Base-by-base conservation (phyloP, 1,284 basidiomycete genomes). In the Fomitopsis palustris region DNA sequence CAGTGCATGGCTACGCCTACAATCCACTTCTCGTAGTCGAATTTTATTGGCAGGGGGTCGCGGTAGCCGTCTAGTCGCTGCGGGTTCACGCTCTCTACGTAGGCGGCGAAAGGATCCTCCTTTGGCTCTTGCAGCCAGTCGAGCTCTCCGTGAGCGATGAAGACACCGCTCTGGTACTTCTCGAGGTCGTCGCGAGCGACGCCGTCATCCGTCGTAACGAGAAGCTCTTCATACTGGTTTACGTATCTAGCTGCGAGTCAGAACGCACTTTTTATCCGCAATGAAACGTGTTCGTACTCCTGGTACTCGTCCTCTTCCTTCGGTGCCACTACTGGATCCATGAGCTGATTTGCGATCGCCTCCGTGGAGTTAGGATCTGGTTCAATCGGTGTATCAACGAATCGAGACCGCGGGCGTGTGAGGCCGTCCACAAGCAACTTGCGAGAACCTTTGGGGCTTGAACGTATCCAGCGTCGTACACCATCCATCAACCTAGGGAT, bases 261-360 rank as follows among this genome's bases (percentile, higher is more conserved):
- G 29, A 14, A 61, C 27, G 31, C 2, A 53, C 14, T 25, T 4
- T 31, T 37, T 33, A 23, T 25, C n/a, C 7, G 53, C 25, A 31
- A 45, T 19, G 16, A 7, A n/a, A 60, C 52, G 31, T 53, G 54
- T 17, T 43, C 79, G 38, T 61, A 90, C 86, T 88, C 88, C 65
- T 89, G 85, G 73, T 97, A 97, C 69, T 96, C 93, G 2, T 78
- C 74, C 59, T 85, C 78, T 69, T 93, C 90, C 39, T 81, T 78
- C 27, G 82, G 79, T 1, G 83, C 81, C 10, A 90, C 86, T 3
- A 77, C 76, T 1, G 93, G 93, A 57, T 87, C 71, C 19, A 95
- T 78, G 7, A 88, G 76, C 10, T 84, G 78, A 37, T 71, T 73
- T 2, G 90, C 88, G 27, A 95, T 77, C 0, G 72, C 75, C 62